Conservation (phyloP, 75 land plant species). For the Pseudotsuga menziesii region DNA sequence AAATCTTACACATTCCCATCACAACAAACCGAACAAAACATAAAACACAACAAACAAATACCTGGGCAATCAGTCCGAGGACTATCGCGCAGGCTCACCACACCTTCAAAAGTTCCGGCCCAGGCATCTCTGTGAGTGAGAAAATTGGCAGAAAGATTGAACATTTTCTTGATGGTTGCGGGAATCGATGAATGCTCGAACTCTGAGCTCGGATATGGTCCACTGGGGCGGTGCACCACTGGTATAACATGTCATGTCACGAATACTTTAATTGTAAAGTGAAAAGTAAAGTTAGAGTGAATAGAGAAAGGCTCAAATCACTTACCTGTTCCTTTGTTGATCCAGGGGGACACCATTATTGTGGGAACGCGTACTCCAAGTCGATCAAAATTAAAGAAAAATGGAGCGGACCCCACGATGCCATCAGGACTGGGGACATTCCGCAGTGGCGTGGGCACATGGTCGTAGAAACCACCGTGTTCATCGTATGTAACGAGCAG, state of each 20-base stretch:
- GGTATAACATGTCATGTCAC: neutral
- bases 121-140: constrained; percentile 87
- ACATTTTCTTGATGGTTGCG: constrained; percentile 87
- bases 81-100: constrained; percentile 37
- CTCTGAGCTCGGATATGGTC: constrained; percentile 69
- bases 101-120: constrained; percentile 87
- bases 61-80: constrained; percentile 90
- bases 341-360: constrained; percentile 83
- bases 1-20: too few relatives aligned
- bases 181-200: constrained; percentile 91
- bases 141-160: constrained; percentile 64
- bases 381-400: constrained; percentile 65
- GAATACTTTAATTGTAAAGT: neutral
- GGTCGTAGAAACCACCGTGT: too few relatives aligned
- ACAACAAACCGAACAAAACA: neutral
- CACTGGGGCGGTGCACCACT: constrained; percentile 69
- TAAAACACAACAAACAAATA: constrained; percentile 5
- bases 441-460: too few relatives aligned
- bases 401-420: too few relatives aligned
- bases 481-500: too few relatives aligned
- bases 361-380: constrained; percentile 92
- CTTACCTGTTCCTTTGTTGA: constrained; percentile 75
- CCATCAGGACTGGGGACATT: too few relatives aligned
- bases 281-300: neutral
- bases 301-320: neutral